A percentile compares a stretch with the other conserved stretches of the same genome.
Conservation (phyloP, 75 land plant species). For the Cryptomeria japonica region DNA sequence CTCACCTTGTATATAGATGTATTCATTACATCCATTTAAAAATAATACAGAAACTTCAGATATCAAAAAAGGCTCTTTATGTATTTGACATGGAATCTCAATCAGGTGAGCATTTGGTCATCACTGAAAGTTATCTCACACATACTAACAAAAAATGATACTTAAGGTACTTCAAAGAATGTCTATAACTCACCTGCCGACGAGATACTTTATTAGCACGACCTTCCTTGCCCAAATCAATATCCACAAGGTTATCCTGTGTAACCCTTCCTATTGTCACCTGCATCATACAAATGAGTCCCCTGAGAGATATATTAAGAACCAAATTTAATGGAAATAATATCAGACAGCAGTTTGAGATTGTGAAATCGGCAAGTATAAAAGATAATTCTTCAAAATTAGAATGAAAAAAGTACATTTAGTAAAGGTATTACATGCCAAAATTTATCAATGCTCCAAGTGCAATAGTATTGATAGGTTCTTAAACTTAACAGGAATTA, state of each 20-base stretch:
- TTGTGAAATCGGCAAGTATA: neutral
- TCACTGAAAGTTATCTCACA: neutral
- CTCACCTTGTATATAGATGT: neutral
- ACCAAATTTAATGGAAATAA: neutral
- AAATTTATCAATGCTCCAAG: neutral
- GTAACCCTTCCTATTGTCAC: conserved; percentile 77
- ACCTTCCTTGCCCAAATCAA: conserved; percentile 86
- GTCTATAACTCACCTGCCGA: conserved; percentile 55
- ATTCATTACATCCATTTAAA: neutral
- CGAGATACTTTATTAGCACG: conserved; percentile 91
- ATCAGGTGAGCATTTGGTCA: neutral
- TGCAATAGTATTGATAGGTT: neutral
- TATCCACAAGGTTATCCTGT: conserved; percentile 70
- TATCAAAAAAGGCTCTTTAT: neutral
- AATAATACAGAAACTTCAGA: neutral
- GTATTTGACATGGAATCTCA: neutral
- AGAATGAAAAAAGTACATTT: neutral
- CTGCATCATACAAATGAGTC: conserved; percentile 23
- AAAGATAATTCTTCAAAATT: neutral
- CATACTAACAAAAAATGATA: neutral
- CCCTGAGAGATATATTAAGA: neutral
- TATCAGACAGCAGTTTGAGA: neutral
- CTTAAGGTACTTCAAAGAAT: neutral
- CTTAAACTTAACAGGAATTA: neutral
- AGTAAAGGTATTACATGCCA: neutral